phyloP scores from a whole-genome alignment of 495 filamentous ascomycete genomes.

The Halenospora varia region DNA sequence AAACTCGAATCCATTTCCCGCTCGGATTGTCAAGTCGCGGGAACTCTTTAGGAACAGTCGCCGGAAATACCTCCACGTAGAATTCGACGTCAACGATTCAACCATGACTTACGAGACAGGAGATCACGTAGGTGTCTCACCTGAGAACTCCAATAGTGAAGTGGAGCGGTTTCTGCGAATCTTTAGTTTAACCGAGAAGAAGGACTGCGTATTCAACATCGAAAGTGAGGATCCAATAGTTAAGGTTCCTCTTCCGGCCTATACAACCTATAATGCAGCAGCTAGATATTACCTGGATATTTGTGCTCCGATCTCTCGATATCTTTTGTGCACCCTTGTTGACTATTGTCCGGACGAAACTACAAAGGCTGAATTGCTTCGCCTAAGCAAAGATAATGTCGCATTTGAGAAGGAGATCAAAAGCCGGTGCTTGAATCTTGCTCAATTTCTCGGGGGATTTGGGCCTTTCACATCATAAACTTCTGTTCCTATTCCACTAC shows the following conservation, averaged over 20 bases:
- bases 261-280: constrained; percentile 10
- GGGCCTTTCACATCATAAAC: neutral
- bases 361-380: neutral
- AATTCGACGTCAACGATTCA: constrained; percentile 7
- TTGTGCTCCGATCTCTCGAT: constrained; percentile 6
- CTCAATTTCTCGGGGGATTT: neutral
- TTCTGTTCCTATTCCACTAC: constrained; percentile 6
- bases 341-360: neutral
- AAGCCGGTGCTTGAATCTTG: constrained; percentile 3
- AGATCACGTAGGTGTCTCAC: constrained; percentile 13
- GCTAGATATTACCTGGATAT: constrained; percentile 12
- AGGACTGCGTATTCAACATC: constrained; percentile 2
- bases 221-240: neutral
- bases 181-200: constrained; percentile 6
- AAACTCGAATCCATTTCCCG: constrained; percentile 1
- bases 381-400: neutral
- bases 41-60: constrained; percentile 1
- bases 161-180: constrained; percentile 11
- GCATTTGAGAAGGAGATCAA: constrained; percentile 1
- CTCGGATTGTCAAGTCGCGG: constrained; percentile 2
- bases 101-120: constrained; percentile 14
- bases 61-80: constrained; percentile 9
- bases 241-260: constrained; percentile 3
- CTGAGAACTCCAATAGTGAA: constrained; percentile 8
- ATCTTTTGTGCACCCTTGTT: neutral